Base-by-base conservation (phyloP, 768 basidiomycete genomes). In the Mycena vulgaris region DNA sequence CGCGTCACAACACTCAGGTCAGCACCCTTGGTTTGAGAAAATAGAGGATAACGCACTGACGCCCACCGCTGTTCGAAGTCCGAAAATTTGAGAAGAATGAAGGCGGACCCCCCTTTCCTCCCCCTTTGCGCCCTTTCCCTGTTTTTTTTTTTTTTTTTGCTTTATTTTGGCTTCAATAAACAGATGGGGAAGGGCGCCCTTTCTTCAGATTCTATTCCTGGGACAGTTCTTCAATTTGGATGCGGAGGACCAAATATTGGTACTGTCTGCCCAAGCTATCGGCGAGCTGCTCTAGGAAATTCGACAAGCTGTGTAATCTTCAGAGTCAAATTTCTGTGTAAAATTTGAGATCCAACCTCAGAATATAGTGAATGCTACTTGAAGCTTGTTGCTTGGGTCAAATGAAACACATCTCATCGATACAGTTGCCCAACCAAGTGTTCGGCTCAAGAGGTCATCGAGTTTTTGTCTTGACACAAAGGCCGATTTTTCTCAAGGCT, bases 41-140 rank as follows among this genome's bases (percentile, higher is more conserved):
- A n/a, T n/a, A n/a, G n/a, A n/a, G n/a, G n/a, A n/a, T n/a, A n/a
- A n/a, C n/a, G n/a, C n/a, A n/a, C n/a, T n/a, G n/a, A n/a, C n/a
- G n/a, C n/a, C n/a, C n/a, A n/a, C n/a, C n/a, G n/a, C n/a, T 55
- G 53, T 55, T 55, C 53, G 31, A 55, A 55, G 53, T 55, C 53
- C 53, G 31, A 37, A 55, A 55, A 31, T 55, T 55, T 55, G 53
- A 55, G 53, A 55, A 55, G 53, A 55, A 55, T 55, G 17, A 55
- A 55, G 53, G 31, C 31, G 53, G 53, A 55, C 53, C 53, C 53
- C 53, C 53, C 53, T 55, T 55, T 55, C 31, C n/a, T n/a, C n/a
- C n/a, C n/a, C n/a, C n/a, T n/a, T n/a, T n/a, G n/a, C n/a, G n/a
- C n/a, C n/a, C n/a, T n/a, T n/a, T n/a, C n/a, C n/a, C n/a, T n/a